phyloP scores from a whole-genome alignment of 495 filamentous ascomycete species.

The Gamarada debralockiae region DNA sequence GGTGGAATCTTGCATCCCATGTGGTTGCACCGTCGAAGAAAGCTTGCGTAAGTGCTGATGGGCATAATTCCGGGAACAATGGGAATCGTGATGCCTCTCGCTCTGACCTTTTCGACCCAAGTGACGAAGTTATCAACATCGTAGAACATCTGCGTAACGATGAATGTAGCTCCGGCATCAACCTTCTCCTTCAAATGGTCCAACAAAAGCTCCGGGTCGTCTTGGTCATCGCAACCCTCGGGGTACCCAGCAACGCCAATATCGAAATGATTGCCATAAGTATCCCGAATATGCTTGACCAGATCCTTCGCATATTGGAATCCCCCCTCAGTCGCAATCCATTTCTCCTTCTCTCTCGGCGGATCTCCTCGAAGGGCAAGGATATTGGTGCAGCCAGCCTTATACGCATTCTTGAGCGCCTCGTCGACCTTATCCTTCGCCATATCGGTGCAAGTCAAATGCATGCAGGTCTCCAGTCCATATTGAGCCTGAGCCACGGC shows the following conservation, averaged over 20 bases:
- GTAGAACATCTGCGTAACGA: constrained; percentile 99
- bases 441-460: constrained; percentile 99
- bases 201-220: constrained; percentile 77
- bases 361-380: constrained; percentile 93
- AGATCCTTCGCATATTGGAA: constrained; percentile 93
- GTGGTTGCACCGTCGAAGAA: constrained; percentile 84
- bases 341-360: constrained; percentile 89
- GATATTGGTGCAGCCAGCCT: constrained; percentile 96
- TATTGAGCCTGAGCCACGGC: constrained; percentile 93
- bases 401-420: constrained; percentile 84
- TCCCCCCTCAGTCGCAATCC: constrained; percentile 79
- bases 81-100: constrained; percentile 78
- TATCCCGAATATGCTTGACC: constrained; percentile 84
- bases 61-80: constrained; percentile 99
- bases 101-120: constrained; percentile 84
- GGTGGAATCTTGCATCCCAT: constrained; percentile 79
- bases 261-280: constrained; percentile 93
- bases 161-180: constrained; percentile 87
- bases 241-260: constrained; percentile 98
- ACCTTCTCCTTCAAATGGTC: constrained; percentile 98
- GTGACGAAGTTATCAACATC: constrained; percentile 89
- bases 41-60: constrained; percentile 90
- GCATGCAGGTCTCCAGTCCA: constrained; percentile 98
- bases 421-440: constrained; percentile 83
- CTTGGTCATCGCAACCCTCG: constrained; percentile 90